phyloP scores from a whole-genome alignment of 805 yeast genomes.

The Kurtzmaniella fragi region DNA sequence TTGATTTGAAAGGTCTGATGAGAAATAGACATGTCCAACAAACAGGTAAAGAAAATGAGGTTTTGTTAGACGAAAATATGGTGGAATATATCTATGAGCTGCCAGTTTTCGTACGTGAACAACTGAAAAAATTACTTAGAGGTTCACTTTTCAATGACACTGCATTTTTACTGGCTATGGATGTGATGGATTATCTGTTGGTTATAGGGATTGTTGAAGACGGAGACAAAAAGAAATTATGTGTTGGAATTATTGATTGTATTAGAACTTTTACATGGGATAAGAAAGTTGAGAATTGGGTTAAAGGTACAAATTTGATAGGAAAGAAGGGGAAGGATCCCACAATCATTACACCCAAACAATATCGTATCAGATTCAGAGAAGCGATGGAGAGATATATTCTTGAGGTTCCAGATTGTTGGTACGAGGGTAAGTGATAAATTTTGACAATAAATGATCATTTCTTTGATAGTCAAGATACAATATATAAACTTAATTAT shows the following conservation, averaged over 20 bases:
- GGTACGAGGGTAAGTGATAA: conserved; percentile 37
- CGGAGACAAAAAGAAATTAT: conserved; percentile 49
- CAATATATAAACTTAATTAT: too few species aligned
- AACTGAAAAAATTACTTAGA: conserved; percentile 76
- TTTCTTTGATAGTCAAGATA: too few species aligned
- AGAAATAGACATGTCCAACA: conserved; percentile 94
- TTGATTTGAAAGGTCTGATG: conserved; percentile 97
- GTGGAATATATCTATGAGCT: conserved; percentile 95
- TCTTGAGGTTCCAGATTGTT: conserved; percentile 85
- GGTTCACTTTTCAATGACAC: conserved; percentile 96
- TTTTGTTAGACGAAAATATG: conserved; percentile 93
- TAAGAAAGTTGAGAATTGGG: conserved; percentile 97
- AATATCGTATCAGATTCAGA: conserved; percentile 87
- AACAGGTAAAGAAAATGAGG: conserved; percentile 94
- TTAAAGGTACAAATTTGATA: conserved; percentile 82
- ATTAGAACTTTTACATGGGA: conserved; percentile 98
- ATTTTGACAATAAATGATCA: too few species aligned
- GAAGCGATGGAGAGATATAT: conserved; percentile 98
- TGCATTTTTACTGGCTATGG: conserved; percentile 88
- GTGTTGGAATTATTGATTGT: conserved; percentile 93
- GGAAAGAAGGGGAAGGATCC: conserved; percentile 88
- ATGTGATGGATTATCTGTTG: conserved; percentile 96
- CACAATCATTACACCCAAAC: conserved; percentile 95
- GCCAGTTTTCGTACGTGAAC: conserved; percentile 90
- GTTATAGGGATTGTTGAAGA: conserved; percentile 68